These are phyloP conservation scores for Iris pallida DNA, from an alignment of 116 monocot species.

Conservation along the genomic window DNA sequence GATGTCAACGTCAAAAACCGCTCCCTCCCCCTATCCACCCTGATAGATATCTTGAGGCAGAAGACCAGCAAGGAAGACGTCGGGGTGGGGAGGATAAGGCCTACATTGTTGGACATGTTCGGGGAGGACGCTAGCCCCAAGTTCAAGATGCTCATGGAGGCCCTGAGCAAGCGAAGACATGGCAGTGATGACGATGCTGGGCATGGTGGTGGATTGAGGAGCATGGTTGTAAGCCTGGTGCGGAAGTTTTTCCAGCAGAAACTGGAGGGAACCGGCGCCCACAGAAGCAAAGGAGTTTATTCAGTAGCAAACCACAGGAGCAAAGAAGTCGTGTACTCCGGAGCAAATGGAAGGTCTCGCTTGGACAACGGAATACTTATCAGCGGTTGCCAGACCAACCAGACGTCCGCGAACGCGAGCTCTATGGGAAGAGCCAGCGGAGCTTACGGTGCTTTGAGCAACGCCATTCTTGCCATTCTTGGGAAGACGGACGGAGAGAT, in stretches of 20 bases:
- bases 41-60: constrained; percentile 24
- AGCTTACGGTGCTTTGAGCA: constrained; percentile 92
- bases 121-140: constrained; percentile 55
- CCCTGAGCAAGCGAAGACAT: constrained; percentile 24
- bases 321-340: constrained; percentile 22
- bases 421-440: constrained; percentile 26
- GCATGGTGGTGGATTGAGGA: constrained; percentile 25
- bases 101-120: constrained; percentile 42
- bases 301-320: constrained; percentile 44
- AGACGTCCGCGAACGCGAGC: constrained; percentile 87
- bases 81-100: constrained; percentile 26
- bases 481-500: constrained; percentile 36
- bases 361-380: constrained; percentile 70
- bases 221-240: constrained; percentile 63
- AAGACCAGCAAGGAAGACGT: constrained; percentile 23
- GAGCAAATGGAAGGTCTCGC: constrained; percentile 34
- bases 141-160: constrained; percentile 49
- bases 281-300: constrained; percentile 50
- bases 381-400: constrained; percentile 93
- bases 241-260: constrained; percentile 72
- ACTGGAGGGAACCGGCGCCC: constrained; percentile 50
- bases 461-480: constrained; percentile 80
- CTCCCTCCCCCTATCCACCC: constrained; percentile 23
- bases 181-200: constrained; percentile 5
- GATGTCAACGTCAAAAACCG: background rate